Evolutionary conservation across 768 basidiomycete species (phyloP).

Genomic region (Rhodotorula toruloides): DNA sequence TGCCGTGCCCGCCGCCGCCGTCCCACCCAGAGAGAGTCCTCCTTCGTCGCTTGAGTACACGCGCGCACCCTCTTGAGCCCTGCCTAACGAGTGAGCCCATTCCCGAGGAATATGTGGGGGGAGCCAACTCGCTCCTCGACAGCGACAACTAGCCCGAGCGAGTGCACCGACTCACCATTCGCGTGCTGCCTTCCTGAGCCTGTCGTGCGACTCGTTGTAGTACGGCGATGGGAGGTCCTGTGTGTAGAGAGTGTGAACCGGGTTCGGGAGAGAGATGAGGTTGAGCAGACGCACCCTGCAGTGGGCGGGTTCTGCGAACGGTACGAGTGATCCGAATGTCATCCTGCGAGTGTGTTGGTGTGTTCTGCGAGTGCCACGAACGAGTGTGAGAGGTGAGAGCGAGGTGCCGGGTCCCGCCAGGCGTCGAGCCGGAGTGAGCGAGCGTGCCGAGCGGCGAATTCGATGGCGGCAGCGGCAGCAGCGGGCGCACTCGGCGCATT

Average conservation of each 20-base stretch:
- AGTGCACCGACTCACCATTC: slow-evolving; percentile 1
- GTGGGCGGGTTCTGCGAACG: slow-evolving; percentile 37
- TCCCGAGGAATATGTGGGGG: background rate
- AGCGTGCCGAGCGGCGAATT: too few species aligned
- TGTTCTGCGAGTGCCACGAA: background rate
- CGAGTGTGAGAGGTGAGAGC: background rate
- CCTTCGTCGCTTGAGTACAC: too few species aligned
- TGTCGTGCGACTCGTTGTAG: slow-evolving; percentile 37
- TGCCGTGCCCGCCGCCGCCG: too few species aligned
- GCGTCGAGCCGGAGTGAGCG: background rate
- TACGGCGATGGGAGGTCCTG: slow-evolving; percentile 40
- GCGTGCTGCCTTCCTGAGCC: slow-evolving; percentile 23
- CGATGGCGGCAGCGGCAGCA: background rate
- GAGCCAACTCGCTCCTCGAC: too few species aligned
- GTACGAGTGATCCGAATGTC: slow-evolving; percentile 28
- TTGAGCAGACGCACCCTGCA: slow-evolving; percentile 9
- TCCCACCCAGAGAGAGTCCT: too few species aligned
- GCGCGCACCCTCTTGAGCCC: background rate
- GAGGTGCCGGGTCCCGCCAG: background rate
- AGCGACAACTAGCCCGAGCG: background rate
- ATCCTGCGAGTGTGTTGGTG: slow-evolving; percentile 37
- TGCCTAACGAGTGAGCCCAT: background rate
- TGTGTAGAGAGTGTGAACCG: background rate
- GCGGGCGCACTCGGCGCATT: background rate
- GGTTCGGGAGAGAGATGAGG: background rate